phyloP scores from a whole-genome alignment of 805 yeast species.

The Vanderwaltozyma yarrowii region DNA sequence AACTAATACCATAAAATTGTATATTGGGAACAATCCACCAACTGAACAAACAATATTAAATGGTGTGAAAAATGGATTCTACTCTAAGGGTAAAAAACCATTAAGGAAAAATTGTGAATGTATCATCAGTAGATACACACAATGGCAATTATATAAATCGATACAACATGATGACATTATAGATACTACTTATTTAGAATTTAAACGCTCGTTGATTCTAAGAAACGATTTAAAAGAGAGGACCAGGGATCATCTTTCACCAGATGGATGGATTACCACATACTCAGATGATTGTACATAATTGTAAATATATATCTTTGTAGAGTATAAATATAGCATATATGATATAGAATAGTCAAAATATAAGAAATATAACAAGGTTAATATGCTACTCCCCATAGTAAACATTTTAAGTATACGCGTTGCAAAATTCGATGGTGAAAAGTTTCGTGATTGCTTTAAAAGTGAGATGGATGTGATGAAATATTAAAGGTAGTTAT shows the following conservation, averaged over 20 bases:
- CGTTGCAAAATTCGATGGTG: no score
- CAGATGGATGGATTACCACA: conserved; percentile 41
- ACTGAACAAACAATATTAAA: conserved; percentile 34
- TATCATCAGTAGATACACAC: conserved; percentile 16
- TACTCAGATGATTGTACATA: conserved; percentile 33
- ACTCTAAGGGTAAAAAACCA: conserved; percentile 32
- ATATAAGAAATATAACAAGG: no score
- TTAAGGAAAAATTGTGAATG: conserved; percentile 34
- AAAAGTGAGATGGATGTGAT: no score
- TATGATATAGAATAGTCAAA: no score
- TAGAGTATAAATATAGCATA: no score
- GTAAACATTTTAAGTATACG: no score
- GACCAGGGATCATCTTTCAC: conserved; percentile 20
- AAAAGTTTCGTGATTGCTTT: no score
- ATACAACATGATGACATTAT: neutral
- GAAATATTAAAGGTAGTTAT: no score
- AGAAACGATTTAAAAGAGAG: conserved; percentile 26
- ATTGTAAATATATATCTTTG: no score
- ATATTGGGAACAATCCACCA: neutral
- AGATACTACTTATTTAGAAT: conserved; percentile 22
- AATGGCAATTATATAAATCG: conserved; percentile 15
- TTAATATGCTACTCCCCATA: no score
- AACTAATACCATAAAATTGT: conserved; percentile 13
- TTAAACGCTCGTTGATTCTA: conserved; percentile 19
- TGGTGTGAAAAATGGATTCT: conserved; percentile 54